These are phyloP conservation scores for Prunus salicina DNA, from an alignment of 306 rosid genomes.

Conservation along the genomic window DNA sequence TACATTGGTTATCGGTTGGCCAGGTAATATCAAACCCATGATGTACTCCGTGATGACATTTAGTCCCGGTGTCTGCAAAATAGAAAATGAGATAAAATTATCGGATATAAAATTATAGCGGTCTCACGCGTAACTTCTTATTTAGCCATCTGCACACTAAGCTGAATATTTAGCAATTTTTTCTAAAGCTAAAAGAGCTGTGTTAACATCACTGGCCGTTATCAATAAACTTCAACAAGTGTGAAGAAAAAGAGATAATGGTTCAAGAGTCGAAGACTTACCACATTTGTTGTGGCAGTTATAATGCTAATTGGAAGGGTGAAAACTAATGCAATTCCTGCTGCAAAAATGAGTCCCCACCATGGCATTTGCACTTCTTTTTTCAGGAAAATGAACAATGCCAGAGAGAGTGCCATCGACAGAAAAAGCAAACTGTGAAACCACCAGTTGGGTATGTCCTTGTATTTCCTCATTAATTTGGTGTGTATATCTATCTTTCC, in stretches of 20 bases:
- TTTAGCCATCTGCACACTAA: neutral
- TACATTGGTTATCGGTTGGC: conserved; percentile 66
- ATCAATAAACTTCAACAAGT: neutral
- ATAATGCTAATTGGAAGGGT: conserved; percentile 63
- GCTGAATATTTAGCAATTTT: neutral
- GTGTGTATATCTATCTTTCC: conserved; percentile 59
- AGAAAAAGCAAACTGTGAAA: conserved; percentile 40
- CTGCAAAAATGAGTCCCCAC: conserved; percentile 73
- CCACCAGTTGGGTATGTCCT: conserved; percentile 67
- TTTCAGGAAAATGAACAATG: conserved; percentile 37
- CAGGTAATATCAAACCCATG: conserved; percentile 66
- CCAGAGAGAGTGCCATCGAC: conserved; percentile 41
- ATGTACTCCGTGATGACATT: conserved; percentile 62
- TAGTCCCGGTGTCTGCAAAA: conserved; percentile 52
- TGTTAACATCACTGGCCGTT: neutral
- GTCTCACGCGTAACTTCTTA: neutral
- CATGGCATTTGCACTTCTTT: conserved; percentile 63
- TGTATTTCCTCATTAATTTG: conserved; percentile 61
- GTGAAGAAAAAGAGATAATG: neutral
- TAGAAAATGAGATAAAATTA: neutral
- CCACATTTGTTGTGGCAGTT: conserved; percentile 64
- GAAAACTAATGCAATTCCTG: conserved; percentile 33
- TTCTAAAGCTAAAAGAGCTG: neutral
- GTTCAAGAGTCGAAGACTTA: neutral
- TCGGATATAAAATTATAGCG: neutral